Evolutionary conservation across 1,284 basidiomycete species (phyloP).

Genomic region (Austroboletus novae-zelandiae): DNA sequence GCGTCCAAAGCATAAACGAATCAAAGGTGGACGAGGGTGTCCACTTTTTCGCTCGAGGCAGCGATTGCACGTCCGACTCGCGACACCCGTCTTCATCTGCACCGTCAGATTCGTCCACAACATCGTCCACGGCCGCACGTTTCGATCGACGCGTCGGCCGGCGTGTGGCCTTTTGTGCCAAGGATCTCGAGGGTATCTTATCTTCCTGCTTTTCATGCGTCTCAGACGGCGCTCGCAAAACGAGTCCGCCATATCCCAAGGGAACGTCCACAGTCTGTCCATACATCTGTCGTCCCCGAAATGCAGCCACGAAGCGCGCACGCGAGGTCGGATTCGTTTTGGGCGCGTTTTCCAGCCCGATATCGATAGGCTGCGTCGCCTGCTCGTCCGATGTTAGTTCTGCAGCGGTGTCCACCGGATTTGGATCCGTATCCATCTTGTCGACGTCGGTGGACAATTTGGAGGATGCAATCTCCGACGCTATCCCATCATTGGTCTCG

Average conservation of each 20-base stretch:
- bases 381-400: neutral
- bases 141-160: constrained; percentile 7
- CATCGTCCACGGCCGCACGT: neutral
- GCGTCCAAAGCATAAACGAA: constrained; percentile 67
- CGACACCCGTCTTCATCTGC: constrained; percentile 25
- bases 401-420: neutral
- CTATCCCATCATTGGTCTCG: neutral
- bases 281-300: constrained; percentile 69
- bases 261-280: constrained; percentile 64
- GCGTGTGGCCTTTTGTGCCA: constrained; percentile 10
- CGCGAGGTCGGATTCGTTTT: neutral
- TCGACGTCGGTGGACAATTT: neutral
- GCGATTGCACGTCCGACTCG: constrained; percentile 12
- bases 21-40: constrained; percentile 52
- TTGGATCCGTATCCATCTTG: neutral
- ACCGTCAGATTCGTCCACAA: constrained; percentile 13
- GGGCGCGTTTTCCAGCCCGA: neutral
- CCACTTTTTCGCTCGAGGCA: constrained; percentile 35
- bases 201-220: constrained; percentile 19
- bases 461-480: neutral
- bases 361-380: constrained; percentile 10
- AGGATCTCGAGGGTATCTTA: constrained; percentile 1
- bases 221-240: constrained; percentile 44
- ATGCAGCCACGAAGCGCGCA: constrained; percentile 53
- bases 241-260: constrained; percentile 62